Evolutionary conservation across 148 eudicot species (phyloP).

Genomic region (Silene uniflora): DNA sequence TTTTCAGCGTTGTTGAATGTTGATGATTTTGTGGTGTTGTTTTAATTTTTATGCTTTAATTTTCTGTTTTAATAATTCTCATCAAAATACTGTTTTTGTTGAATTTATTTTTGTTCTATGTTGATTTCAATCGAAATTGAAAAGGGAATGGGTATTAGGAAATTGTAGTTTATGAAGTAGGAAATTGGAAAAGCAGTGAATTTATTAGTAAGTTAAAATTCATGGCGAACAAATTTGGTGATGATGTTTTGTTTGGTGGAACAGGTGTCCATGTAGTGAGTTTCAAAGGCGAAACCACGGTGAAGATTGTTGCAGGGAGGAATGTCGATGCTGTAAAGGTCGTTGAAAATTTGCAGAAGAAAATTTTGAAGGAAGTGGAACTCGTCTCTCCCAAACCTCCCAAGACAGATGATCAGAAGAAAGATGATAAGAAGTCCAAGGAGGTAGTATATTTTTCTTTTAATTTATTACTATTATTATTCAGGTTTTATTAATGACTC

Average conservation of each 20-base stretch:
- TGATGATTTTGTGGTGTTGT: neutral
- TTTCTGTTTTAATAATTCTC: too few species aligned
- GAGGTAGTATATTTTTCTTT: conserved; percentile 32
- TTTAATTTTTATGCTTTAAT: too few species aligned
- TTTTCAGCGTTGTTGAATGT: too few species aligned
- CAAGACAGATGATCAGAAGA: conserved; percentile 22
- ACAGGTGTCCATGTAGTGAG: conserved; percentile 34
- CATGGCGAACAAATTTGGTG: too few species aligned
- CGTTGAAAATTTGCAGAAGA: conserved; percentile 41
- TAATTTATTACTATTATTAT: neutral
- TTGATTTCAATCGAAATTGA: too few species aligned
- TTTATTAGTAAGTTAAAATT: too few species aligned
- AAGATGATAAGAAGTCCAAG: conserved; percentile 40
- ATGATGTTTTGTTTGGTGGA: too few species aligned
- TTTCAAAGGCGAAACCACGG: conserved; percentile 24
- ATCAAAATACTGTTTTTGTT: too few species aligned
- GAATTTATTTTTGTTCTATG: too few species aligned
- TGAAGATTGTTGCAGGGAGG: conserved; percentile 38
- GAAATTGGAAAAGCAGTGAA: too few species aligned
- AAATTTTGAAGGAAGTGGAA: conserved; percentile 41
- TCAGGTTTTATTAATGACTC: neutral
- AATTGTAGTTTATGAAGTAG: too few species aligned
- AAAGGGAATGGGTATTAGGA: too few species aligned
- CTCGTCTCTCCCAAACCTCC: conserved; percentile 46
- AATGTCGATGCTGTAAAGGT: conserved; percentile 46